Evolutionary conservation across 176 grass and related monocot genomes (phyloP).

Genomic region (Poa annua): DNA sequence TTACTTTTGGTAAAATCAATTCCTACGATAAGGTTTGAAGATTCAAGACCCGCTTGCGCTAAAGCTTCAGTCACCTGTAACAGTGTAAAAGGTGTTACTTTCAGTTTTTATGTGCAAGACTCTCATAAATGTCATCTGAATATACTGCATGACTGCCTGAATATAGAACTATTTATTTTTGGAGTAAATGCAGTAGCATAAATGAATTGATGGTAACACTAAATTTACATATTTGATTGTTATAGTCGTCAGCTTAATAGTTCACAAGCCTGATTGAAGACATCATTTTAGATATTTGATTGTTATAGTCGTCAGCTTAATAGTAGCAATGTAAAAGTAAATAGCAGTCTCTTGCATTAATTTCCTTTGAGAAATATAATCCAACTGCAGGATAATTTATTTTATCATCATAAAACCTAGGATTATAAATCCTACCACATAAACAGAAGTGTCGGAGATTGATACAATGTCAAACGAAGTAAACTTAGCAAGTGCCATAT

Average conservation of each 20-base stretch:
- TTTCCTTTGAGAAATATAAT: not conserved
- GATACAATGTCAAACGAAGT: not conserved
- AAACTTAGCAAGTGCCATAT: too few species aligned
- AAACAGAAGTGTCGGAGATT: not conserved
- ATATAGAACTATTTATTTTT: not conserved
- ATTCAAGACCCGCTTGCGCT: constrained; percentile 86
- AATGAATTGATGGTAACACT: not conserved
- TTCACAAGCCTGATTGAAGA: too few species aligned
- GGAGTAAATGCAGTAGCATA: not conserved
- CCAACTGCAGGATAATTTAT: not conserved
- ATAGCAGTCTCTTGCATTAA: too few species aligned
- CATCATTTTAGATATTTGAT: too few species aligned
- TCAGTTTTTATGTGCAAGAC: constrained; percentile 28
- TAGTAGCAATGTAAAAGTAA: not conserved
- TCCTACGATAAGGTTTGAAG: constrained; percentile 92
- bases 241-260: too few species aligned
- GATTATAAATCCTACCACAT: not conserved
- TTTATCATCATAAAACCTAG: not conserved
- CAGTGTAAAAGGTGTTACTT: constrained; percentile 22
- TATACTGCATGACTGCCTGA: not conserved
- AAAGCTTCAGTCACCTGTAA: constrained; percentile 87
- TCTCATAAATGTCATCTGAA: not conserved
- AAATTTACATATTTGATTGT: too few species aligned
- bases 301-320: too few species aligned
- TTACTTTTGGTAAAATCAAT: constrained; percentile 97